Conservation (phyloP, 768 basidiomycete genomes). For the Suillus sp. region DNA sequence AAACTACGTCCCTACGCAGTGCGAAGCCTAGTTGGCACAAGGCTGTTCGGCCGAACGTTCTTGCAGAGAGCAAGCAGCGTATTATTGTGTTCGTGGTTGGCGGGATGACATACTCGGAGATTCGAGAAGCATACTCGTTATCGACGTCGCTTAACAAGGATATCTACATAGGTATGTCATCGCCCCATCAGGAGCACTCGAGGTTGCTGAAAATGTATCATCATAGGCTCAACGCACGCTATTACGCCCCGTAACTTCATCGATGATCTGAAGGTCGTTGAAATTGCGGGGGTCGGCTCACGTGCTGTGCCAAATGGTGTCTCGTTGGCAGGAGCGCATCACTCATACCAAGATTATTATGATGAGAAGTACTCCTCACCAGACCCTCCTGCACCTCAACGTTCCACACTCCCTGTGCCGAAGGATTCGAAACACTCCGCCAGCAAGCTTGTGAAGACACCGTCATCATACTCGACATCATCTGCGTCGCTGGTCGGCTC, state of each 20-base stretch:
- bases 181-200: slow-evolving; percentile 60
- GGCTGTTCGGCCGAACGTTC: slow-evolving; percentile 55
- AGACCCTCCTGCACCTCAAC: slow-evolving; percentile 52
- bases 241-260: slow-evolving; percentile 82
- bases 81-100: slow-evolving; percentile 91
- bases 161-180: slow-evolving; percentile 77
- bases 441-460: slow-evolving; percentile 36
- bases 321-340: slow-evolving; percentile 45
- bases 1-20: slow-evolving; percentile 79
- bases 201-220: not conserved
- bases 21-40: slow-evolving; percentile 90
- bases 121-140: slow-evolving; percentile 83
- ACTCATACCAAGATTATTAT: slow-evolving; percentile 73
- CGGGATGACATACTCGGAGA: slow-evolving; percentile 95
- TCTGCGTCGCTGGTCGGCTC: slow-evolving; percentile 47
- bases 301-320: slow-evolving; percentile 70
- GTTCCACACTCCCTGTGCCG: slow-evolving; percentile 10
- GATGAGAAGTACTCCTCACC: slow-evolving; percentile 76
- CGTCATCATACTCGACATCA: slow-evolving; percentile 54
- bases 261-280: slow-evolving; percentile 85
- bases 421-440: slow-evolving; percentile 34
- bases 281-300: slow-evolving; percentile 85
- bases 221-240: slow-evolving; percentile 84
- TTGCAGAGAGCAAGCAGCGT: slow-evolving; percentile 66
- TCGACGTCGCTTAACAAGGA: slow-evolving; percentile 80